Conservation (phyloP, 2,329 filamentous ascomycete genomes). For the Fusarium cicatricum region DNA sequence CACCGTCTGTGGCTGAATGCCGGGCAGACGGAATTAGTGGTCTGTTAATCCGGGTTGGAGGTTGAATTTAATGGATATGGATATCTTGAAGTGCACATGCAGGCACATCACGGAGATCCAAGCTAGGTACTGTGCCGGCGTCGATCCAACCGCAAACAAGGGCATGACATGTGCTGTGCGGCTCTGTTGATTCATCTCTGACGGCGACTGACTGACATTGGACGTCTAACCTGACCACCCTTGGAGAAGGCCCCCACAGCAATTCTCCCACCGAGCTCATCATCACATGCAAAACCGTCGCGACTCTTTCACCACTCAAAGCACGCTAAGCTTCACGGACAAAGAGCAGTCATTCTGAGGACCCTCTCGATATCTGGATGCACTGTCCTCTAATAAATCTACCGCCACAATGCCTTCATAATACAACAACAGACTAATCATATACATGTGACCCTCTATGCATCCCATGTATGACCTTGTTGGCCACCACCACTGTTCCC, state of each 20-base stretch:
- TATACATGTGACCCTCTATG: slow-evolving; percentile 36
- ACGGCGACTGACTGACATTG: background rate
- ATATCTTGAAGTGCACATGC: background rate
- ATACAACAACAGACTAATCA: slow-evolving; percentile 24
- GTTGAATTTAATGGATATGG: background rate
- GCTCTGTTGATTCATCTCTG: slow-evolving; percentile 6
- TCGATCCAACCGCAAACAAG: background rate
- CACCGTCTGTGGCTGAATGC: slow-evolving; percentile 1
- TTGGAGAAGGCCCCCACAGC: slow-evolving; percentile 32
- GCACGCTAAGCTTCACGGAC: background rate
- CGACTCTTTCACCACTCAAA: slow-evolving; percentile 2
- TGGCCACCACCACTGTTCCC: background rate
- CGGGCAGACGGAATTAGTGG: slow-evolving; percentile 33
- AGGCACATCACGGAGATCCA: slow-evolving; percentile 17
- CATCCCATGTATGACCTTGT: slow-evolving; percentile 10
- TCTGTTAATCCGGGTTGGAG: background rate
- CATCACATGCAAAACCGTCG: slow-evolving; percentile 37
- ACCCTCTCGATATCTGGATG: slow-evolving; percentile 29
- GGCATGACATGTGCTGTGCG: slow-evolving; percentile 2
- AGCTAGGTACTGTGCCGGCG: too few relatives aligned
- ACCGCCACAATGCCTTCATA: slow-evolving; percentile 7
- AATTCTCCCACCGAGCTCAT: slow-evolving; percentile 3
- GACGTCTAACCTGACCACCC: too few relatives aligned
- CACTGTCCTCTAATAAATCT: slow-evolving; percentile 26
- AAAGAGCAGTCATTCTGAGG: slow-evolving; percentile 8